Evolutionary conservation across 1,284 basidiomycete genomes (phyloP).

Genomic region (Sutorius eximius): DNA sequence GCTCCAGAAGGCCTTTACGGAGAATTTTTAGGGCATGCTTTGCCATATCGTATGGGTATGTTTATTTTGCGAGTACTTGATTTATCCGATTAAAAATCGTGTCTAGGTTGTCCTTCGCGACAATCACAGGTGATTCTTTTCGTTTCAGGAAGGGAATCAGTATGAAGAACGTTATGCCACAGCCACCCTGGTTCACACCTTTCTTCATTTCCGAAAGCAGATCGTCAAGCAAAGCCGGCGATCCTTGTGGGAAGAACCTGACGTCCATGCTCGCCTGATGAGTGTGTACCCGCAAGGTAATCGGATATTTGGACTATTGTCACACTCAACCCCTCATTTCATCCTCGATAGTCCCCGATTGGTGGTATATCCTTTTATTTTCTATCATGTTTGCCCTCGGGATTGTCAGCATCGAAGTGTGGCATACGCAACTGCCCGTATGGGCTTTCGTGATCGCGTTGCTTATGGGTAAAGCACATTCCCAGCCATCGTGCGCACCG

Average conservation of each 20-base stretch:
- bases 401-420: constrained; percentile 59
- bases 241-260: constrained; percentile 58
- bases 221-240: constrained; percentile 52
- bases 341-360: constrained; percentile 31
- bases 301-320: not conserved
- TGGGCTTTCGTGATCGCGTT: constrained; percentile 50
- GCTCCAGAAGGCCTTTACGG: not conserved
- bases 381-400: constrained; percentile 50
- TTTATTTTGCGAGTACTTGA: not conserved
- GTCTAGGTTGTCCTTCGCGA: constrained; percentile 53
- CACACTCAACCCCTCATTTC: not conserved
- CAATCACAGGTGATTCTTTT: constrained; percentile 45
- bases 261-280: constrained; percentile 73
- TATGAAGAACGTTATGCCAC: not conserved
- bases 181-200: constrained; percentile 65
- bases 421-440: constrained; percentile 55
- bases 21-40: constrained; percentile 44
- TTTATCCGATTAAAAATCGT: not conserved
- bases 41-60: constrained; percentile 48
- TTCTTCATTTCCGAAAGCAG: constrained; percentile 63
- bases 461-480: constrained; percentile 33
- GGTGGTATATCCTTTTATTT: constrained; percentile 35
- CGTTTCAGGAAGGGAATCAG: not conserved
- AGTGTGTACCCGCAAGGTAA: constrained; percentile 52
- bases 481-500: constrained; percentile 29